These are phyloP conservation scores for Aureobasidium sp. DNA, from an alignment of 2,329 filamentous ascomycete genomes.

Conservation along the genomic window DNA sequence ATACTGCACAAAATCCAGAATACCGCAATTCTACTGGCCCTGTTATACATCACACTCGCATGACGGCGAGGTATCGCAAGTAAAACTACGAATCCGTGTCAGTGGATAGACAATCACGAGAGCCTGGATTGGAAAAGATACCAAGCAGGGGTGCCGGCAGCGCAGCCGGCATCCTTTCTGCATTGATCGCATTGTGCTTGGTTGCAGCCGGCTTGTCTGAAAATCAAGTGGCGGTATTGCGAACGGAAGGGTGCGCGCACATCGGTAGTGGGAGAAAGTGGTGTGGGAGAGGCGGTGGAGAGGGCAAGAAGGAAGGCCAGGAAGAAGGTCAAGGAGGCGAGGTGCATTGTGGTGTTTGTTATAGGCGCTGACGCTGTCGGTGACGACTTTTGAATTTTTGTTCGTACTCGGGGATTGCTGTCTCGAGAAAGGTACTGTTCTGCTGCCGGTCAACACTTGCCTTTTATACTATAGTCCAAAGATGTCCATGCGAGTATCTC, in stretches of 20 bases:
- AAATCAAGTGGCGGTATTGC: not conserved
- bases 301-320: not conserved
- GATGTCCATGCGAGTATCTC: not conserved
- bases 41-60: not conserved
- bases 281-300: not conserved
- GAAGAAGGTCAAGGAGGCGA: not conserved
- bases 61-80: conserved; percentile 2
- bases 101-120: not conserved
- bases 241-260: not conserved
- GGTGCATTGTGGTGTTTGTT: conserved; percentile 9
- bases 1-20: too few species aligned
- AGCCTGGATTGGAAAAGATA: not conserved
- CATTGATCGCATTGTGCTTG: not conserved
- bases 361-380: too few species aligned
- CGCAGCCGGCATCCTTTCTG: not conserved
- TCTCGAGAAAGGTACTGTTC: too few species aligned
- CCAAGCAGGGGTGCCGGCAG: conserved; percentile 1
- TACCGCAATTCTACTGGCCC: not conserved
- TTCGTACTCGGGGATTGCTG: not conserved
- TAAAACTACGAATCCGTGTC: not conserved
- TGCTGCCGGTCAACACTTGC: not conserved
- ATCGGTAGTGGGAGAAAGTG: not conserved
- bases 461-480: not conserved
- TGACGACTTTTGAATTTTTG: not conserved
- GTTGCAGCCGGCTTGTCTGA: conserved; percentile 1